Evolutionary conservation across 495 filamentous ascomycete genomes (phyloP), one percentile per base, ranked within the genome.

Genomic region (Aspergillus ellipticus): DNA sequence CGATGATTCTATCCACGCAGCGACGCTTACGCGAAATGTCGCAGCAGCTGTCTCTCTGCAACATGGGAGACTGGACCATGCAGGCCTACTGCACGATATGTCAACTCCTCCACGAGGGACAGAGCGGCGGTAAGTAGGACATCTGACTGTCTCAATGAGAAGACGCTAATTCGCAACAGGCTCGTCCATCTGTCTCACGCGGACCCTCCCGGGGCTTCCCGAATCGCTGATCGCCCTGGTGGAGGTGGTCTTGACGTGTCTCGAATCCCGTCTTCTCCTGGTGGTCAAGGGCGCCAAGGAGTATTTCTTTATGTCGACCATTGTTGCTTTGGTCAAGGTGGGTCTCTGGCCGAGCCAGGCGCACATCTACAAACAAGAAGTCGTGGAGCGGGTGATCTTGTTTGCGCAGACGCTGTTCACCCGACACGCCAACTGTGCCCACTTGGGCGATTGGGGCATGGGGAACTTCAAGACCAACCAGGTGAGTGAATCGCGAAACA

Each of bases 231-330:
- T 76, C 4, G 61, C 69, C 0, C 64, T 77, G 10, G 67, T 71
- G 11, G 74, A 77, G 46, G 60, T 62, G 17, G 62, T 60, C 16
- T 58, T 77, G n/a, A 45, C 66, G 26, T 67, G 64, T 15, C 61
- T 77, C 1, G 73, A 77, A 57, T 54, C 53, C 7, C 68, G 68
- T 1, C 67, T 69, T 35, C 55, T 72, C 13, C 56, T 71, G 7
- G 62, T 77, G 6, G 64, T 74, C 50, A 77, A 77, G 46, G 73
- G 74, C 0, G 72, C 73, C 3, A 77, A 76, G 46, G 73, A 77
- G 46, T 77, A 75, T 50, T 76, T 75, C 48, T 76, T 76, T 56
- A 63, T 76, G 42, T 76, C 72, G 0, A 75, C 74, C 2, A 70
- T 77, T 22, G 50, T 72, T 10, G 69, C 72, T 7, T 47, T 76